These are phyloP conservation scores for Chaetomium sp. DNA, from an alignment of 2,329 filamentous ascomycete genomes.

Conservation along the genomic window DNA sequence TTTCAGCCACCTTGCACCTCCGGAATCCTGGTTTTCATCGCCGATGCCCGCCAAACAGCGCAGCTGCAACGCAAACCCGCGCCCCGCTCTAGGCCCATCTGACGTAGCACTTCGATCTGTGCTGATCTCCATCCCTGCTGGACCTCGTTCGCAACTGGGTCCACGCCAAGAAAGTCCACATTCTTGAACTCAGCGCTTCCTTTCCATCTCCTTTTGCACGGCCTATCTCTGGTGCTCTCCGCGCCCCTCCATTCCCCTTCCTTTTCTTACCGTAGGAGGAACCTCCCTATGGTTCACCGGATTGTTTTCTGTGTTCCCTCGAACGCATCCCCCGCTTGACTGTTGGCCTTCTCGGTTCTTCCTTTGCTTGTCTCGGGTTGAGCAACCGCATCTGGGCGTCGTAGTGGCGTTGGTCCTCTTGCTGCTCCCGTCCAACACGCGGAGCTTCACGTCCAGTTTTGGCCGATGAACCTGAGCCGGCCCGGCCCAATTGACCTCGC, in stretches of 20 bases:
- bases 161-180: constrained; percentile 8
- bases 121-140: constrained; percentile 16
- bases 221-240: constrained; percentile 10
- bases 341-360: background rate
- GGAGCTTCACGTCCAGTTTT: constrained; percentile 1
- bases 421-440: constrained; percentile 9
- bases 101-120: constrained; percentile 20
- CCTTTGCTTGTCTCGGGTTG: background rate
- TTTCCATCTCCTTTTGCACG: background rate
- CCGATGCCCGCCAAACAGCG: background rate
- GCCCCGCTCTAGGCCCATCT: constrained; percentile 12
- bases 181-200: background rate
- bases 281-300: constrained; percentile 7
- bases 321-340: background rate
- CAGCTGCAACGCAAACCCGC: constrained; percentile 6
- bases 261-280: background rate
- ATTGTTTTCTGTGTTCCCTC: constrained; percentile 8
- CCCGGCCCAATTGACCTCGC: background rate
- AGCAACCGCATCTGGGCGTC: background rate
- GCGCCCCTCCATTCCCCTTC: constrained; percentile 5
- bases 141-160: background rate
- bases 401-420: background rate
- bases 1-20: constrained; percentile 1
- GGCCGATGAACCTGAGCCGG: background rate
- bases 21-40: background rate